These are phyloP conservation scores for Pascua guehoae DNA, from an alignment of 1,284 basidiomycete genomes.

Conservation along the genomic window DNA sequence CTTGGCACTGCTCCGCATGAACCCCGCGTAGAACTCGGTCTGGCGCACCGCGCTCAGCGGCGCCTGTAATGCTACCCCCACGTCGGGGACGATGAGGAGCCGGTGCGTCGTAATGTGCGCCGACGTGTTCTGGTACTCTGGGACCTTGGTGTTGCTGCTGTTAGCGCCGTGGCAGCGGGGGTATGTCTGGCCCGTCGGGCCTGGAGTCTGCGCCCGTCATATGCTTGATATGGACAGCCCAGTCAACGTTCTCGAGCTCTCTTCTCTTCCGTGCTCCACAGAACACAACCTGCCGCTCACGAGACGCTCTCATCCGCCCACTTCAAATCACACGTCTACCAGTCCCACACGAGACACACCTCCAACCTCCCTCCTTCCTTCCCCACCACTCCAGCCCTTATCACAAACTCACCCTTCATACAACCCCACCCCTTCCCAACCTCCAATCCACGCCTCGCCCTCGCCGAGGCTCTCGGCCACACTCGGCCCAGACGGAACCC, in stretches of 20 bases:
- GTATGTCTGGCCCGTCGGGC: no score
- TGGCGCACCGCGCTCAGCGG: constrained; percentile 63
- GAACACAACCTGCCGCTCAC: no score
- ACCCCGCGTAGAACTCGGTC: constrained; percentile 87
- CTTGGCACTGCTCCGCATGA: constrained; percentile 87
- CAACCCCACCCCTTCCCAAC: constrained; percentile 75
- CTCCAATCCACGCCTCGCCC: constrained; percentile 69
- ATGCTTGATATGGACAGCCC: no score
- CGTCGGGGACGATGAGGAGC: constrained; percentile 39
- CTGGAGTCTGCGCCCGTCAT: no score
- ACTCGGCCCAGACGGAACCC: constrained; percentile 1
- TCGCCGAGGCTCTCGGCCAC: constrained; percentile 49
- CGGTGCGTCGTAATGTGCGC: constrained; percentile 80
- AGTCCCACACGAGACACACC: no score
- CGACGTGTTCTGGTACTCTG: constrained; percentile 62
- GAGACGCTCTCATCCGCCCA: no score
- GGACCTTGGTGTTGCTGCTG: constrained; percentile 67
- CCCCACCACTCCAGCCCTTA: no score
- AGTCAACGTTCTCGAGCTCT: no score
- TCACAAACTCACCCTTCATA: constrained; percentile 81
- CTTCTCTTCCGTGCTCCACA: no score
- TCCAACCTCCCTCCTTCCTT: no score
- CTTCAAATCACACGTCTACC: no score
- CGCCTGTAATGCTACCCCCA: constrained; percentile 57
- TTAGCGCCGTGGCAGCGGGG: constrained; percentile 1